phyloP scores from a whole-genome alignment of 345 rosid genomes.

The Trapa bicornis region DNA sequence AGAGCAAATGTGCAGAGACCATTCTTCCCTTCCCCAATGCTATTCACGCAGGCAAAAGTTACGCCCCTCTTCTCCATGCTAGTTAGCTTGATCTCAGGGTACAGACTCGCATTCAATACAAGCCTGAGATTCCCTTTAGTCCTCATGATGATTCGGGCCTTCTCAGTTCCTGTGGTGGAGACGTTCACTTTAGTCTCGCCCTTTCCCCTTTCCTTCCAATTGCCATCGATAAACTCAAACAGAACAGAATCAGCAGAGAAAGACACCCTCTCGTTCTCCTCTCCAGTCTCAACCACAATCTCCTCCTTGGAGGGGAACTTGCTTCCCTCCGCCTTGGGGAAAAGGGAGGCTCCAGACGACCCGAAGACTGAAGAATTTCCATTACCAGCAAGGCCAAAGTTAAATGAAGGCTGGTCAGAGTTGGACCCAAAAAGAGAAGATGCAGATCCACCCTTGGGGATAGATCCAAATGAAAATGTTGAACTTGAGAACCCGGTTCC shows the following conservation, averaged over 20 bases:
- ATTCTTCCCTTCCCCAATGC: slow-evolving; percentile 46
- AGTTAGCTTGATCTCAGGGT: slow-evolving; percentile 83
- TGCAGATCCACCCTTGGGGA: slow-evolving; percentile 42
- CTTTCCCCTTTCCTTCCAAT: slow-evolving; percentile 98
- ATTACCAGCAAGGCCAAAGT: slow-evolving; percentile 44
- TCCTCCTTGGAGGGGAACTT: slow-evolving; percentile 62
- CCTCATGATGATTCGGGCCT: slow-evolving; percentile 79
- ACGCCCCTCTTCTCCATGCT: slow-evolving; percentile 92
- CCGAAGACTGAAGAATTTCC: slow-evolving; percentile 53
- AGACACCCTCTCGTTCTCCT: slow-evolving; percentile 72
- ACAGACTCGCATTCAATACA: slow-evolving; percentile 80
- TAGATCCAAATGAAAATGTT: slow-evolving; percentile 56
- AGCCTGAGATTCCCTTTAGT: slow-evolving; percentile 81
- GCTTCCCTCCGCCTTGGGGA: slow-evolving; percentile 49
- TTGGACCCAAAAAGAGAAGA: slow-evolving; percentile 38
- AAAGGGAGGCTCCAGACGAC: slow-evolving; percentile 32
- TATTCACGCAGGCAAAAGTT: slow-evolving; percentile 79
- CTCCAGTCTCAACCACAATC: slow-evolving; percentile 81
- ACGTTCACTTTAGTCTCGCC: slow-evolving; percentile 87
- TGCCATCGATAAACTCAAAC: slow-evolving; percentile 59
- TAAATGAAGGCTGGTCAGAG: slow-evolving; percentile 30
- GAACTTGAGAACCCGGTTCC: slow-evolving; percentile 71
- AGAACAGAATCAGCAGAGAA: slow-evolving; percentile 68
- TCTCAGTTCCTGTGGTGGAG: slow-evolving; percentile 36
- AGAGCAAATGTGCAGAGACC: slow-evolving; percentile 69